Evolutionary conservation across 2,329 filamentous ascomycete genomes (phyloP), one percentile per base, ranked within the genome.

Genomic region (Paramyrothecium roridum): DNA sequence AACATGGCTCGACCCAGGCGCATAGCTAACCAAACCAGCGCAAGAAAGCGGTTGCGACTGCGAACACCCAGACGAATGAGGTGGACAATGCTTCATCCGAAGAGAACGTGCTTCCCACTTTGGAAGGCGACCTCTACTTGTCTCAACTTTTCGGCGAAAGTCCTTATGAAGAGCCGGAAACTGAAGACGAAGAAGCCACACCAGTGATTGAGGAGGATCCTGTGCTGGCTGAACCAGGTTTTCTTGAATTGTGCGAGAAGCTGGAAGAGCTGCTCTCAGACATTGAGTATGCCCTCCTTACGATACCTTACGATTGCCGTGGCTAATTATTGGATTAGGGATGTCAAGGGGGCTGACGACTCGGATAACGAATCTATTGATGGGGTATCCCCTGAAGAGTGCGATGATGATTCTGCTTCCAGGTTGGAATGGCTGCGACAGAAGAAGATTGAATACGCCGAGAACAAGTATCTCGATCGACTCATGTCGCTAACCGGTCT

Each of bases 401-500:
- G 67, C 50, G 59, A 66, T 43, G 67, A 70, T 40, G 68, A 84
- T 20, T 73, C 75, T 10, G 80, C 83, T 3, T 62, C 67, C 1
- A 61, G 65, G 30, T 52, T 66, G 23, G 69, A 71, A 53, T 71
- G 69, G 69, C 48, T 69, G n/a, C 59, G 67, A 22, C 69, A 67
- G 48, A 72, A 72, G 61, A 84, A 83, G 57, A 58, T 72, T 3
- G 75, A 82, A 53, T 73, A 73, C 21, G 76, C 77, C 1, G 63
- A 67, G 13, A 88, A 84, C 56, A 65, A 71, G n/a, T 74, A 78
- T 2, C 70, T 89, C 1, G 85, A 89, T 60, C 60, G 72, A 0
- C 64, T 89, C 23, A 87, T 89, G 80, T 70, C 71, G 1, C 80
- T 88, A 76, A 80, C 83, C 49, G 86, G 86, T 2, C 72, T 89